Percentiles rank a stretch among this genome's conserved stretches.
Conservation (phyloP, 2,329 filamentous ascomycete species). For the Colletotrichum aenigma region DNA sequence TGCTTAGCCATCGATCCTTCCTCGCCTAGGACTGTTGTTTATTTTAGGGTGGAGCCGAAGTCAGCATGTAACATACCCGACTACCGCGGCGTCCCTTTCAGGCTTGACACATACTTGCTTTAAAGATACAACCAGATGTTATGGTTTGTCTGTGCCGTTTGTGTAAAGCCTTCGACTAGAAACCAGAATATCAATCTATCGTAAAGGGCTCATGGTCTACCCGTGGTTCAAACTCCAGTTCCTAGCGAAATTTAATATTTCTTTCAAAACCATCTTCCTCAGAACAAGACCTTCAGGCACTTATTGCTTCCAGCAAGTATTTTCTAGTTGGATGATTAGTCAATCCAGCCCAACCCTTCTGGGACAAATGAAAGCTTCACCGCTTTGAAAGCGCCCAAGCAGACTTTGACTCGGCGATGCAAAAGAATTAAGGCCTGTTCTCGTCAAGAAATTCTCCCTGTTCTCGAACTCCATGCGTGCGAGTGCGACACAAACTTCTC, state of each 20-base stretch:
- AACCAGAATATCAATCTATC: background rate
- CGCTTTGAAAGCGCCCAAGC: background rate
- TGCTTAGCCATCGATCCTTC: background rate
- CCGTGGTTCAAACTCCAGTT: background rate
- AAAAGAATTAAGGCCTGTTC: background rate
- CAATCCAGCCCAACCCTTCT: background rate
- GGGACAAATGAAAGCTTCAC: background rate
- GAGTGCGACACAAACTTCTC: background rate
- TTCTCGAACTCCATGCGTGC: background rate
- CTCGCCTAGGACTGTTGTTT: background rate
- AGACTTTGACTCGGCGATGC: background rate
- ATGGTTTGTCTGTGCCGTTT: background rate
- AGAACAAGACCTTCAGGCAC: background rate
- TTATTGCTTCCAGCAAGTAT: background rate
- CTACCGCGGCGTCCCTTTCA: background rate
- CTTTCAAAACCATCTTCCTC: background rate
- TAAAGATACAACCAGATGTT: background rate
- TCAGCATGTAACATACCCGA: background rate
- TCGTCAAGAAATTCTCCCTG: background rate
- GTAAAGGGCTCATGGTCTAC: background rate
- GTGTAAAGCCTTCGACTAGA: background rate
- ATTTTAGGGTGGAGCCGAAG: background rate
- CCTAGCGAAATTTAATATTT: background rate
- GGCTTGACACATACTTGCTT: background rate
- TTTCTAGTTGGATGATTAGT: background rate